These are phyloP conservation scores for Boletellus deceptivus DNA, from an alignment of 1,284 basidiomycete genomes.

Conservation along the genomic window DNA sequence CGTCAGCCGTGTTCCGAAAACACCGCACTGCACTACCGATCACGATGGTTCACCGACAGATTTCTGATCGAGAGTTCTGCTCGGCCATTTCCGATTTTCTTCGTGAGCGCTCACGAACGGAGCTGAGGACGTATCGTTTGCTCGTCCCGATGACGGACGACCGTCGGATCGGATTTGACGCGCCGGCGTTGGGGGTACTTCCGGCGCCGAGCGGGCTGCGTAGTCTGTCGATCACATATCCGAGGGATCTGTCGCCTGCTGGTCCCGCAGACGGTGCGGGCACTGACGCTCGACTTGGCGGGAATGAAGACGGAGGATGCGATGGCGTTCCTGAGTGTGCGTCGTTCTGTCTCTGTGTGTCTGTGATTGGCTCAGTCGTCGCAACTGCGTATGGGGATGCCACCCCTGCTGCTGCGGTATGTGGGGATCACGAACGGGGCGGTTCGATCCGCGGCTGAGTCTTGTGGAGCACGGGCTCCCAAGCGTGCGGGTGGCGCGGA, in stretches of 20 bases:
- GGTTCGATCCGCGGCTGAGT: constrained; percentile 40
- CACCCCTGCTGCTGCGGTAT: constrained; percentile 51
- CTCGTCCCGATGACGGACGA: constrained; percentile 50
- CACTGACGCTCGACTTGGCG: constrained; percentile 50
- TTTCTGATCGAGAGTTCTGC: constrained; percentile 59
- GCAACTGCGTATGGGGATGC: constrained; percentile 62
- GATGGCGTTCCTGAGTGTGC: constrained; percentile 29
- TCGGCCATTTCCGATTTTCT: constrained; percentile 66
- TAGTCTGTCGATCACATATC: constrained; percentile 58
- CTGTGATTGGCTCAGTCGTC: neutral
- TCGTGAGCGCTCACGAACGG: constrained; percentile 51
- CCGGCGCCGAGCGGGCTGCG: constrained; percentile 51
- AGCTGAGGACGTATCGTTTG: constrained; percentile 52
- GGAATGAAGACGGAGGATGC: constrained; percentile 37
- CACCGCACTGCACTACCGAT: constrained; percentile 46
- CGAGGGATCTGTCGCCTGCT: constrained; percentile 61
- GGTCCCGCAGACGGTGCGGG: constrained; percentile 55
- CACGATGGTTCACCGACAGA: constrained; percentile 41
- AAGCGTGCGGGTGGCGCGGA: constrained; percentile 51
- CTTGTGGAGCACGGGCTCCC: constrained; percentile 60
- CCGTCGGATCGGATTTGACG: constrained; percentile 59
- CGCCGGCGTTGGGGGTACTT: constrained; percentile 67
- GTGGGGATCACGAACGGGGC: constrained; percentile 51
- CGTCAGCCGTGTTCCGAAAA: constrained; percentile 50
- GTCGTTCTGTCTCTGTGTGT: constrained; percentile 31